Percentiles rank a stretch among this genome's conserved stretches.
These are phyloP conservation scores for Phyllosticta ampelicida DNA, from an alignment of 2,329 filamentous ascomycete genomes.

Conservation along the genomic window DNA sequence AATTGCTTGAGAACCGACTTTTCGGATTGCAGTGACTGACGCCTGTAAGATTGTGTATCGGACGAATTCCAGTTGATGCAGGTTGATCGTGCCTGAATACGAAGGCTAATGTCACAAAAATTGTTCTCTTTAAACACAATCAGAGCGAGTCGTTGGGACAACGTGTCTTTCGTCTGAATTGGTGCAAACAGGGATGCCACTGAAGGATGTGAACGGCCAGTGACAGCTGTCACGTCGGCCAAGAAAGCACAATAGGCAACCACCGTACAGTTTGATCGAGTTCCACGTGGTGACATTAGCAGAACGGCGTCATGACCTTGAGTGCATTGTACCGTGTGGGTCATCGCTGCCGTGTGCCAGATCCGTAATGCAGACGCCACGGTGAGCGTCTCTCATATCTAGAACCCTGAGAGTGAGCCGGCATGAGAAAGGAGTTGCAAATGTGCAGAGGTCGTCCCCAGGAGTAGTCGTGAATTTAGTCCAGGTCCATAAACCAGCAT, in stretches of 20 bases:
- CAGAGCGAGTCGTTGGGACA: too few relatives aligned
- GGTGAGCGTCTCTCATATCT: background rate
- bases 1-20: too few relatives aligned
- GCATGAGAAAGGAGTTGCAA: background rate
- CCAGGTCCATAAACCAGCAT: background rate
- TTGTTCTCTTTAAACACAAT: too few relatives aligned
- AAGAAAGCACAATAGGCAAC: background rate
- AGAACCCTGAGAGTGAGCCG: too few relatives aligned
- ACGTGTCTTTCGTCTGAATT: too few relatives aligned
- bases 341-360: background rate
- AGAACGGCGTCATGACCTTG: background rate
- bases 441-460: background rate
- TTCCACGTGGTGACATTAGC: background rate
- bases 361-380: background rate
- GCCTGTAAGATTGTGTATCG: too few relatives aligned
- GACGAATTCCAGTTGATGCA: too few relatives aligned
- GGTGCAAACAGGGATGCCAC: too few relatives aligned
- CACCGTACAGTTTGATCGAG: background rate
- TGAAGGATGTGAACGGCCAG: background rate
- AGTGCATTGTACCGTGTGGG: background rate
- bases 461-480: background rate
- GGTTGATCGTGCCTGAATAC: too few relatives aligned
- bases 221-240: background rate
- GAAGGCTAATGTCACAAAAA: too few relatives aligned
- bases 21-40: too few relatives aligned